Percentiles rank a stretch among this genome's conserved stretches.
These are phyloP conservation scores for Lepidium aucheri DNA, from an alignment of 345 rosid genomes.

Conservation along the genomic window DNA sequence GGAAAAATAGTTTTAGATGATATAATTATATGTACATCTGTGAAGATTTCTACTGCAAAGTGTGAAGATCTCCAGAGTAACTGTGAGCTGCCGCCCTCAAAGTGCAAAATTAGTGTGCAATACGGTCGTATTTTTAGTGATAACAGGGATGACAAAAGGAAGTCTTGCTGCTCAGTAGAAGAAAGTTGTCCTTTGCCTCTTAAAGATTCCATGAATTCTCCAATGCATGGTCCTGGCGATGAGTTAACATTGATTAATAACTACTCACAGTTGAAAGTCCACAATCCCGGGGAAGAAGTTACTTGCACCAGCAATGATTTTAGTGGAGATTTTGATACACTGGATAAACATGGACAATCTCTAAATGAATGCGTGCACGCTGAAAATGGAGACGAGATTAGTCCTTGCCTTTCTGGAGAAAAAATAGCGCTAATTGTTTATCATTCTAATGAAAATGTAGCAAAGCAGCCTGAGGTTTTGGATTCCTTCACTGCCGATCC, in stretches of 20 bases:
- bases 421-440: constrained; percentile 15
- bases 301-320: constrained; percentile 11
- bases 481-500: constrained; percentile 11
- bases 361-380: constrained; percentile 15
- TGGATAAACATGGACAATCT: constrained; percentile 20
- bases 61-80: constrained; percentile 18
- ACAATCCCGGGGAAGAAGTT: constrained; percentile 18
- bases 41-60: constrained; percentile 17
- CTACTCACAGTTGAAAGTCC: constrained; percentile 6
- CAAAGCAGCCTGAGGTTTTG: constrained; percentile 21
- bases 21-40: constrained; percentile 15
- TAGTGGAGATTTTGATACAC: neutral
- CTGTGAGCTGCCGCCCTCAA: constrained; percentile 19
- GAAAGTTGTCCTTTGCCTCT: neutral
- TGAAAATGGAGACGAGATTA: constrained; percentile 11
- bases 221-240: constrained; percentile 10
- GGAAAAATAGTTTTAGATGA: constrained; percentile 13
- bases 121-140: constrained; percentile 10
- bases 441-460: constrained; percentile 16
- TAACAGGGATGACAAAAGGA: constrained; percentile 11
- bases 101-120: constrained; percentile 10
- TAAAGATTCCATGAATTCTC: constrained; percentile 11
- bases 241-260: constrained; percentile 19
- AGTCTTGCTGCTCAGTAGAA: constrained; percentile 9
- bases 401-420: neutral